Conservation (phyloP, 2,329 filamentous ascomycete species). For the Pestalotiopsis fici region DNA sequence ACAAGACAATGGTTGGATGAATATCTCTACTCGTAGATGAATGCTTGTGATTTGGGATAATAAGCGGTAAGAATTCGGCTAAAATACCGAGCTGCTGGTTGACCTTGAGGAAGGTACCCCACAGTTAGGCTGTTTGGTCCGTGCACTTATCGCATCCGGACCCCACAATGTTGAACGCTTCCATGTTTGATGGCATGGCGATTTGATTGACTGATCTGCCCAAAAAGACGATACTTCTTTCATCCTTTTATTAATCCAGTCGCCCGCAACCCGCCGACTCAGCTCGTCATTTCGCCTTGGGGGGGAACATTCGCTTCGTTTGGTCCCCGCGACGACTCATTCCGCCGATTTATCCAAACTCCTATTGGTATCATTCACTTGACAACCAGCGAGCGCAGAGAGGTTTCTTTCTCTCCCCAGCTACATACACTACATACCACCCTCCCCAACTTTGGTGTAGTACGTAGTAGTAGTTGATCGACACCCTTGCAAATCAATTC, state of each 20-base stretch:
- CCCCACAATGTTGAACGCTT: neutral
- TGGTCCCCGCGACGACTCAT: neutral
- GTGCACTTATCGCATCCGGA: neutral
- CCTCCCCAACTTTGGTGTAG: neutral
- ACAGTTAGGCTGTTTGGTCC: neutral
- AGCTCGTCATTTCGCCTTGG: neutral
- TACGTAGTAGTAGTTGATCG: neutral
- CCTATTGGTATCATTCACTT: slow-evolving; percentile 14
- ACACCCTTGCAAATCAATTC: neutral
- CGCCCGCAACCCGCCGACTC: neutral
- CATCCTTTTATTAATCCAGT: neutral
- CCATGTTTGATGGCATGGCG: neutral
- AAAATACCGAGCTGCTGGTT: too few relatives aligned
- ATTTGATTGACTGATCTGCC: neutral
- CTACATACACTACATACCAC: neutral
- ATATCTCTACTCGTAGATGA: too few relatives aligned
- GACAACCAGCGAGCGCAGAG: slow-evolving; percentile 8
- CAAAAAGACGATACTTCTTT: neutral
- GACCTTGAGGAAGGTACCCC: neutral
- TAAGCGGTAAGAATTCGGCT: too few relatives aligned
- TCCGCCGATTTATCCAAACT: neutral
- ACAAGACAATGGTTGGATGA: too few relatives aligned
- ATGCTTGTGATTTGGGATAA: too few relatives aligned
- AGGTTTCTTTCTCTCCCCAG: neutral
- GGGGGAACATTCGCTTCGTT: neutral